phyloP scores from a whole-genome alignment of 306 rosid genomes.

The Vicia faba region DNA sequence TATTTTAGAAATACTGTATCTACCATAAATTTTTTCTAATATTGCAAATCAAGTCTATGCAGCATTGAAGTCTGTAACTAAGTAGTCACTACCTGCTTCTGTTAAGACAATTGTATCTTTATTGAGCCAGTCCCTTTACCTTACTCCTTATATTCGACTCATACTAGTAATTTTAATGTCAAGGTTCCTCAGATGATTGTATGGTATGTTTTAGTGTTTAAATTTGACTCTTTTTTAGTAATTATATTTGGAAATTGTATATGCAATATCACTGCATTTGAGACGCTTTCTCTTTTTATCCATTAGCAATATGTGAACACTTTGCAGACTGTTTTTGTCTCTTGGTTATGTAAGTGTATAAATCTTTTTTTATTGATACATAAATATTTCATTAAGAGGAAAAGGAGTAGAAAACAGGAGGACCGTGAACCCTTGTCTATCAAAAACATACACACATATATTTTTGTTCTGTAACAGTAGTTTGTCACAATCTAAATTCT shows the following conservation, averaged over 20 bases:
- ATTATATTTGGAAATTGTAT: conserved; percentile 2
- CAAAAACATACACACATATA: neutral
- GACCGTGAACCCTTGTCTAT: conserved; percentile 8
- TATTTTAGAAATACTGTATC: conserved; percentile 6
- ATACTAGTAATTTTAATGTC: neutral
- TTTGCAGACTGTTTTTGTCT: conserved; percentile 15
- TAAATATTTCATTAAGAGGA: conserved; percentile 15
- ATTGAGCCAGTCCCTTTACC: neutral
- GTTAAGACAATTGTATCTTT: neutral
- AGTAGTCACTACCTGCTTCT: conserved; percentile 8
- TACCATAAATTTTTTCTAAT: conserved; percentile 15
- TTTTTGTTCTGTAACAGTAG: conserved; percentile 11
- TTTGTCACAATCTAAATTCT: conserved; percentile 4
- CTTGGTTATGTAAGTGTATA: conserved; percentile 8
- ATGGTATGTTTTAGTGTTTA: neutral
- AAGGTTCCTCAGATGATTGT: neutral
- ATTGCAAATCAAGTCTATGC: neutral
- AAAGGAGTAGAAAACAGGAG: conserved; percentile 12
- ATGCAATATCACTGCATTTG: conserved; percentile 22
- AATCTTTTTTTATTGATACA: neutral
- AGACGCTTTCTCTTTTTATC: neutral
- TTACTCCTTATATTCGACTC: neutral
- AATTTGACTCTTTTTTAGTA: conserved; percentile 1
- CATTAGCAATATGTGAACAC: neutral
- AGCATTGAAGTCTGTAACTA: neutral